Percentiles rank a stretch among this genome's conserved stretches.
Evolutionary conservation across 2,329 filamentous ascomycete species (phyloP).

Genomic region (Talaromyces sp.): DNA sequence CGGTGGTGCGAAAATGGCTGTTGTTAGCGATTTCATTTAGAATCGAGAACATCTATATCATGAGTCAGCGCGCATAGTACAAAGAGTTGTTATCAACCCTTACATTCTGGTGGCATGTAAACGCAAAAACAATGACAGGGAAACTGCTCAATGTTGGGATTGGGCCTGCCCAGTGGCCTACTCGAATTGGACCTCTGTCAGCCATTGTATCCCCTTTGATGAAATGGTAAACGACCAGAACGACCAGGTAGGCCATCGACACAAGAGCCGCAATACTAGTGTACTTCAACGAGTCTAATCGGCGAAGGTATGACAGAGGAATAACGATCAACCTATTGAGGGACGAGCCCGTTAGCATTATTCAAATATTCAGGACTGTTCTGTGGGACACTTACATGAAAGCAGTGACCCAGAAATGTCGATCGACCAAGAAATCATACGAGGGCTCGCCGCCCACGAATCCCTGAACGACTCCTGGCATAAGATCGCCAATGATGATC

Average conservation of each 20-base stretch:
- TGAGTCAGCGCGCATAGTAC: not conserved
- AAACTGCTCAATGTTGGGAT: conserved; percentile 80
- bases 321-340: conserved; percentile 77
- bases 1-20: conserved; percentile 74
- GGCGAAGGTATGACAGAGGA: conserved; percentile 85
- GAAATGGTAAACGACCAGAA: conserved; percentile 93
- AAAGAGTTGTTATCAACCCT: conserved; percentile 28
- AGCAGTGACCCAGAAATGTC: conserved; percentile 95
- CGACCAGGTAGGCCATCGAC: conserved; percentile 90
- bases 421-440: conserved; percentile 77
- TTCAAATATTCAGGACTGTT: too few species aligned
- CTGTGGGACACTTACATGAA: conserved; percentile 80
- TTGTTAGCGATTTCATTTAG: conserved; percentile 91
- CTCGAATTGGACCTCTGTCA: conserved; percentile 72
- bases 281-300: conserved; percentile 94
- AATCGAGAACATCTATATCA: conserved; percentile 89
- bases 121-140: conserved; percentile 97
- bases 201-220: conserved; percentile 73
- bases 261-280: conserved; percentile 89
- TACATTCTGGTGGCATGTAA: conserved; percentile 98
- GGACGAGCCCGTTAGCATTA: not conserved
- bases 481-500: conserved; percentile 97
- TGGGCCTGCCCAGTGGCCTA: conserved; percentile 77
- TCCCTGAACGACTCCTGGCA: conserved; percentile 89
- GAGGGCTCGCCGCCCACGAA: conserved; percentile 68